Evolutionary conservation across 192 early-diverging fungal genomes (phyloP), one percentile per base, ranked within the genome.

Genomic region (Podochytrium sp.): DNA sequence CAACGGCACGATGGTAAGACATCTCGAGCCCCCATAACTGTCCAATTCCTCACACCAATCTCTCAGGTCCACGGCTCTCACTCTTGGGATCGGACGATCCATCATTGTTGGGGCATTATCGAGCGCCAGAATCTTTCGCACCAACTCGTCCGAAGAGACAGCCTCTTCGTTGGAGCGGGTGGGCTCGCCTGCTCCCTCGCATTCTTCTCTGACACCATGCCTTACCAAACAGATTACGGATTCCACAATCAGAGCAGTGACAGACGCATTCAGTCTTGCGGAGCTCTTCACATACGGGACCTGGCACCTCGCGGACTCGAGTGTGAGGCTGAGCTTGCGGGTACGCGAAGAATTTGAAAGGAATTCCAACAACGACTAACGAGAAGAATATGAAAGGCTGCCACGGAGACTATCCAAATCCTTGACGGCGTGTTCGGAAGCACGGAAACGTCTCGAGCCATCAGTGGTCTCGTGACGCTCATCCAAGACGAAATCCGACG

Each of bases 371-470:
- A 16, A 16, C 43, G n/a, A 47, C 43, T 55, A 25, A 55, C 20
- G 23, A 7, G 10, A 55, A 10, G 23, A 27, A 55, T 23, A 55
- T n/a, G 30, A 55, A 10, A 91, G 89, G 85, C 91, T 25, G 93
- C 93, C 1, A 93, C 96, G 60, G 94, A 96, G 79, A 91, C 89
- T 32, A 95, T 97, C 16, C 89, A 91, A 1, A 80, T 95, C n/a
- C 86, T 98, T 41, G 97, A 98, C 81, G 95, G 93, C 3, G 74
- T 99, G 7, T 98, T 99, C 85, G 97, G 97, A 27, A 90, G 92
- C 1, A 98, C 94, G 4, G 96, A 99, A 75, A 95, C 96, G 0
- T 96, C 95, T 18, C 86, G 91, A 30, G 94, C 94, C 14, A 78
- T 96, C 33, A 90, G 92, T 1, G 89, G 92, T 25, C 87, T 97